Evolutionary conservation across 164 flowering plant genomes (phyloP).

Genomic region (Aristolochia contorta): DNA sequence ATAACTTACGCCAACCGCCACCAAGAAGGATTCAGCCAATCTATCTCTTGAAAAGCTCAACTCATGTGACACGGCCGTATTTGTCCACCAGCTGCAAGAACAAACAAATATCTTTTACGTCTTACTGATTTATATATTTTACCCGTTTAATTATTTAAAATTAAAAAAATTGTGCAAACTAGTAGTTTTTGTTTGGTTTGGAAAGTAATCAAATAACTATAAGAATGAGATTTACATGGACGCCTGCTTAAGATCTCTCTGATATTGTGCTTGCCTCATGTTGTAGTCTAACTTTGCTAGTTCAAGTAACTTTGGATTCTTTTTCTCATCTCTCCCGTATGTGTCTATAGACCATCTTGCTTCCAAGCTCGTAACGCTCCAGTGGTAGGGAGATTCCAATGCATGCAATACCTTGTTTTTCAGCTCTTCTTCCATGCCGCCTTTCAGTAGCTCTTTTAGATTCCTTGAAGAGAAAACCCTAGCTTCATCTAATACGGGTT

Average conservation of each 20-base stretch:
- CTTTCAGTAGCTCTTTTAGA: slow-evolving; percentile 8
- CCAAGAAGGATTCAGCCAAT: slow-evolving; percentile 1
- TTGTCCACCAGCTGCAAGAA: slow-evolving; percentile 30
- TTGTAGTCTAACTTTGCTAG: slow-evolving; percentile 38
- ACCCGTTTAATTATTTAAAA: no score
- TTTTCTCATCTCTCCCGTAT: slow-evolving; percentile 5
- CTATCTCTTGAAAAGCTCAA: no score
- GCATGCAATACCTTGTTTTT: slow-evolving; percentile 14
- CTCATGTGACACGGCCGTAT: no score
- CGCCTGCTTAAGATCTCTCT: slow-evolving; percentile 17
- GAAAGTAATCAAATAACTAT: no score
- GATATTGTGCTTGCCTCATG: slow-evolving; percentile 29
- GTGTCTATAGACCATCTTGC: slow-evolving; percentile 24
- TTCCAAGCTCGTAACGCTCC: slow-evolving; percentile 32
- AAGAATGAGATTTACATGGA: slow-evolving; percentile 18
- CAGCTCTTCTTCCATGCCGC: slow-evolving; percentile 6
- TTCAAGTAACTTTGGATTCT: slow-evolving; percentile 18
- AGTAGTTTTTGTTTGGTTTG: no score
- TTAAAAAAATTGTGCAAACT: no score
- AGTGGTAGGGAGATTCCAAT: slow-evolving; percentile 25
- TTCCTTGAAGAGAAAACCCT: slow-evolving; percentile 13
- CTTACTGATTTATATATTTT: no score
- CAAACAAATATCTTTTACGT: not conserved
- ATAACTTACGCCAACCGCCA: not conserved
- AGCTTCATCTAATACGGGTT: slow-evolving; percentile 20